Percentiles rank a stretch among this genome's conserved stretches.
Conservation (phyloP, 2,329 filamentous ascomycete genomes). For the Fusarium subglutinans region DNA sequence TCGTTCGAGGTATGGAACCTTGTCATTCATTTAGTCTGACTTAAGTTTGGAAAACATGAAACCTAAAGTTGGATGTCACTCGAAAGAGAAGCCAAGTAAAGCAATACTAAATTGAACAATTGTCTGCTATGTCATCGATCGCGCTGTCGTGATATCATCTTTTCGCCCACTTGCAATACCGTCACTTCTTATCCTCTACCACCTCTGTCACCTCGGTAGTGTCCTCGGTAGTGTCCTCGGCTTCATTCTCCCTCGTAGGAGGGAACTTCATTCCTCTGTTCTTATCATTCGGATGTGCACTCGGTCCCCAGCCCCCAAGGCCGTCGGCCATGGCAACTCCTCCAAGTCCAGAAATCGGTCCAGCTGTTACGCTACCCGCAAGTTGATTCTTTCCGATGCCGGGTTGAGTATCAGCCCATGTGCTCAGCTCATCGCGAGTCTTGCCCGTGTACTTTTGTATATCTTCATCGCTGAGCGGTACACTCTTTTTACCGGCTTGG, state of each 20-base stretch:
- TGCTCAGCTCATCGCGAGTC: conserved; percentile 46
- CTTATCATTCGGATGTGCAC: conserved; percentile 38
- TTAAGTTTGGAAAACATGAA: background rate
- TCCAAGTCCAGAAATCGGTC: conserved; percentile 44
- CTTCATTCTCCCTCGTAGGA: conserved; percentile 24
- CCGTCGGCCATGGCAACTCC: conserved; percentile 44
- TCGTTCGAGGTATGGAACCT: conserved; percentile 22
- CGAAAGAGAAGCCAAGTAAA: background rate
- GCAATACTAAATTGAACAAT: background rate
- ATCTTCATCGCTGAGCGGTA: conserved; percentile 50
- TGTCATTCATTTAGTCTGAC: conserved; percentile 24
- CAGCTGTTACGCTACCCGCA: conserved; percentile 47
- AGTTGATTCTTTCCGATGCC: conserved; percentile 54
- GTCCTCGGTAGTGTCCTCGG: background rate
- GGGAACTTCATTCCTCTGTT: conserved; percentile 51
- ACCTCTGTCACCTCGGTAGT: background rate
- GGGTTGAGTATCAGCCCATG: conserved; percentile 51
- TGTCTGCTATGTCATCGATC: background rate
- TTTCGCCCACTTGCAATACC: background rate
- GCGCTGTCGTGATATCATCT: background rate
- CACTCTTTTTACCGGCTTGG: conserved; percentile 45
- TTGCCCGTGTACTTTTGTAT: conserved; percentile 55
- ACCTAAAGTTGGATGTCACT: background rate
- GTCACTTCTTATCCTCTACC: background rate
- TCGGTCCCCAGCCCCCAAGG: conserved; percentile 48